A percentile compares a stretch with the other conserved stretches of the same genome.
These are phyloP conservation scores for Massospora cicadina DNA, from an alignment of 371 early-diverging fungal genomes.

Conservation along the genomic window DNA sequence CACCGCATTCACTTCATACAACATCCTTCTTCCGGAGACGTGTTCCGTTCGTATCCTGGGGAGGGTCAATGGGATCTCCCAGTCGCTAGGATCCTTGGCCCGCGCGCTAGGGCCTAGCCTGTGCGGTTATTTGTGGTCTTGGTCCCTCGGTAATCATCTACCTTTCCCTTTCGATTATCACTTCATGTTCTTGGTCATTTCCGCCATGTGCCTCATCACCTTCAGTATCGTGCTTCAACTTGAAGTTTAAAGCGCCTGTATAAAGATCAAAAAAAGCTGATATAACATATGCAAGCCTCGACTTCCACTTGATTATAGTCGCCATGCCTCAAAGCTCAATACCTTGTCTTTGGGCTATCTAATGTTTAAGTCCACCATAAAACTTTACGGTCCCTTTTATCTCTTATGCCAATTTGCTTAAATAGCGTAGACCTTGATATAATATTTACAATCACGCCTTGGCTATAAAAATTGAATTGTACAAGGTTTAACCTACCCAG, in stretches of 20 bases:
- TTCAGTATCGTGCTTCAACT: not conserved
- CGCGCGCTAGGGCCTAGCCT: conserved; percentile 47
- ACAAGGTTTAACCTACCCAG: too few species aligned
- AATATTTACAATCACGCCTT: too few species aligned
- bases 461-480: too few species aligned
- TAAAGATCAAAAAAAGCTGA: too few species aligned
- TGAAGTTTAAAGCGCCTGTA: not conserved
- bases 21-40: conserved; percentile 26
- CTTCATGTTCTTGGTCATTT: conserved; percentile 13
- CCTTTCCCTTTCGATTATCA: conserved; percentile 34
- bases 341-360: too few species aligned
- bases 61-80: conserved; percentile 45
- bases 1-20: conserved; percentile 35
- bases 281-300: too few species aligned
- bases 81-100: conserved; percentile 35
- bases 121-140: conserved; percentile 42
- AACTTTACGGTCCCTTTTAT: too few species aligned
- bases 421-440: too few species aligned
- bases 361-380: too few species aligned
- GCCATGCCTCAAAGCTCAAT: too few species aligned
- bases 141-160: conserved; percentile 32
- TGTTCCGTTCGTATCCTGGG: conserved; percentile 25
- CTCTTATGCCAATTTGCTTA: too few species aligned
- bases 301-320: too few species aligned
- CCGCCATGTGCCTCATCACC: not conserved